Evolutionary conservation across 306 rosid genomes (phyloP), one percentile per base, ranked within the genome.

Genomic region (Senna siamea): DNA sequence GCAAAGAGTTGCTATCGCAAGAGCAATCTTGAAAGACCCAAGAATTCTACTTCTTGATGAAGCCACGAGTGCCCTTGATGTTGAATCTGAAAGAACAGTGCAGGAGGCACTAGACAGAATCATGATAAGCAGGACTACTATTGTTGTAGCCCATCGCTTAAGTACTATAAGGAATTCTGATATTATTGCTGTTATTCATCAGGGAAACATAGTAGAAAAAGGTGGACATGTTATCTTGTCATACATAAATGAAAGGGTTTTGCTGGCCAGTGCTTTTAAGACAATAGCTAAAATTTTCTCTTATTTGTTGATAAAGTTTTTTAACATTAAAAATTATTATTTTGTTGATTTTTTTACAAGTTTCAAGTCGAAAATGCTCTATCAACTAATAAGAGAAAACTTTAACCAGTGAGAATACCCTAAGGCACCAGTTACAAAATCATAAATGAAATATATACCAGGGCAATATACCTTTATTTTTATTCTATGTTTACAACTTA

Each of bases 121-220:
- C 72, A 89, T 87, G 95, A 60, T 81, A 37, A 83, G 84, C 78
- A 72, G 91, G 53, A 90, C 93, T n/a, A 90, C 92, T 4, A 78
- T 90, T 5, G 46, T 90, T 69, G 96, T 90, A 35, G 96, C 96
- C 17, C 96, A 90, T 63, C 93, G 96, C 28, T 80, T 90, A 53
- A 85, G 85, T 75, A 90, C 96, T 17, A 77, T 90, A 77, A 82
- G 82, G 59, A 87, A 85, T 40, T 90, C 84, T 1, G 82, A 87
- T 41, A 79, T 72, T 44, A 89, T 89, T 62, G 92, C 92, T 18
- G 92, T 90, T n/a, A 82, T 90, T 71, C 87, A 90, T 47, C 84
- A 73, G 65, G 92, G 96, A 60, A 86, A 76, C 60, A 84, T 90
- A 63, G 90, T 87, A 9, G 90, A 90, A 60, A 86, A 78, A 80